Percentiles rank a stretch among this genome's conserved stretches.
These are phyloP conservation scores for Aechmea fasciata DNA, from an alignment of 176 grass and related monocot genomes.

Conservation along the genomic window DNA sequence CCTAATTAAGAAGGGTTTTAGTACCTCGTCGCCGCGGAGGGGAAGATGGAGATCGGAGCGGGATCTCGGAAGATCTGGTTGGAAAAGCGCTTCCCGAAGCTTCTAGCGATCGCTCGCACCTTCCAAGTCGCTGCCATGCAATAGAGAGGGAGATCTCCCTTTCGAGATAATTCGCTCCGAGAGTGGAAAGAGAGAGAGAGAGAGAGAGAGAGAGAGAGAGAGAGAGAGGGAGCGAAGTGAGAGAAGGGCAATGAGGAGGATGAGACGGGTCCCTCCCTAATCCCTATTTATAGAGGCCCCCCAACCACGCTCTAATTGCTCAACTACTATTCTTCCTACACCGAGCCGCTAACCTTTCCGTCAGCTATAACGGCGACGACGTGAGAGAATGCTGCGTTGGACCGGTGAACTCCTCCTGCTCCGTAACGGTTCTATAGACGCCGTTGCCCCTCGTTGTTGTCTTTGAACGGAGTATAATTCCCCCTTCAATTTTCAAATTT, in stretches of 20 bases:
- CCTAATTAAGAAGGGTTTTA: background rate
- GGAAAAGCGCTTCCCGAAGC: conserved; percentile 46
- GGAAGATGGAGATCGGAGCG: background rate
- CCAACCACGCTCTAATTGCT: background rate
- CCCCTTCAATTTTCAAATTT: too few species aligned
- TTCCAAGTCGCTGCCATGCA: conserved; percentile 80
- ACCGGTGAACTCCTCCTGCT: too few species aligned
- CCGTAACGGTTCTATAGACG: too few species aligned
- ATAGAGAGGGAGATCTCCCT: background rate
- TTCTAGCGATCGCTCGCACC: conserved; percentile 64
- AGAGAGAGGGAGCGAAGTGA: background rate
- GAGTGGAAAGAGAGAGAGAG: background rate
- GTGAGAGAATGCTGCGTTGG: too few species aligned
- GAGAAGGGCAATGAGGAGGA: background rate
- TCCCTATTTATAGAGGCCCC: background rate
- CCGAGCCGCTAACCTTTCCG: too few species aligned
- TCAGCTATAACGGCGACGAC: too few species aligned
- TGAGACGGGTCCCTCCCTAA: background rate
- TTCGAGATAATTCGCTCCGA: too few species aligned
- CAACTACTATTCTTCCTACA: too few species aligned
- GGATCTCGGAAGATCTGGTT: conserved; percentile 30
- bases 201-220: background rate
- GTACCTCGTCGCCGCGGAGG: conserved; percentile 33
- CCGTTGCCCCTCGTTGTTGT: too few species aligned
- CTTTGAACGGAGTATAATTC: too few species aligned